Base-by-base conservation (phyloP, 768 basidiomycete genomes). In the Naganishia randhawae region DNA sequence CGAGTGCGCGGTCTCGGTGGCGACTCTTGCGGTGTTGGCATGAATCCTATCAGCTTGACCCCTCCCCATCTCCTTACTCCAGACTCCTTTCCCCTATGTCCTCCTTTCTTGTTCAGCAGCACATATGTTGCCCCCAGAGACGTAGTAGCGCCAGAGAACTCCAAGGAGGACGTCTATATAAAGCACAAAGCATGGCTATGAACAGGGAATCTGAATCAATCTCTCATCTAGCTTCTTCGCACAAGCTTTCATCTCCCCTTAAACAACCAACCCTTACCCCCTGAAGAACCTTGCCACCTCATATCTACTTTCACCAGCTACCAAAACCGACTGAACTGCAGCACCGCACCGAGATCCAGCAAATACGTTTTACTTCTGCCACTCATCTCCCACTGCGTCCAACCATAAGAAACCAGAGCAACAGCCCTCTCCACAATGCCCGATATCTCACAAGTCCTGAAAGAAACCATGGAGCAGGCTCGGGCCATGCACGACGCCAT, bases 361-460 rank as follows among this genome's bases (percentile, higher is more conserved):
- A n/a, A n/a, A n/a, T n/a, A n/a, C n/a, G n/a, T n/a, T n/a, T n/a
- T n/a, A n/a, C n/a, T n/a, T 37, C n/a, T 2, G 8, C 33, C n/a
- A 55, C 31, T 10, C 54, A 31, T 17, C 11, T 50, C n/a, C 7
- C 54, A 22, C 54, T 33, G 9, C 48, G 19, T 29, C 50, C 32
- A 51, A 50, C 22, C 25, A 48, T 37, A 63, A 29, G 17, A 50
- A 25, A 22, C 33, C n/a, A n/a, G n/a, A n/a, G n/a, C n/a, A n/a
- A 42, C 37, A 62, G 13, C 22, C 39, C 42, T 25, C 14, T 45
- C 25, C 53, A 67, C 9, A 37, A 67, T 67, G 66, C 54, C 66
- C 41, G 66, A 67, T 50, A 61, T 67, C 33, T 39, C 66, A 37
- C 66, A 67, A 55, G 25, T 67, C 45, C 42, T 67, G 54, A 39